Evolutionary conservation across 2,329 filamentous ascomycete genomes (phyloP).

Genomic region (Pyrenochaeta sp.): DNA sequence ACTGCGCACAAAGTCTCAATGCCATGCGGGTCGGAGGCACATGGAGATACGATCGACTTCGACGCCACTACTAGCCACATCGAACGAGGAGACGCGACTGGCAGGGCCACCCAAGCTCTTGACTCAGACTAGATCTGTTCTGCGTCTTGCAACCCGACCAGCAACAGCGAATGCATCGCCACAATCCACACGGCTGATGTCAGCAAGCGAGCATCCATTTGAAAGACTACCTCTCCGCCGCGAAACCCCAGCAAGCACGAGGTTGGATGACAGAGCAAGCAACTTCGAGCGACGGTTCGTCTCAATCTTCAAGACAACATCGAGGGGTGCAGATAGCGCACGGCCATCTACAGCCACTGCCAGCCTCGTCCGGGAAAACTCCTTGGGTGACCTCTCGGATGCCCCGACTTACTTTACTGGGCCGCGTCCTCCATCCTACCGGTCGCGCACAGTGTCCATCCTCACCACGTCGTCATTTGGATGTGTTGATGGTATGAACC

Average conservation of each 20-base stretch:
- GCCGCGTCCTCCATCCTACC: constrained; percentile 44
- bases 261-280: constrained; percentile 20
- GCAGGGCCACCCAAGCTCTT: constrained; percentile 10
- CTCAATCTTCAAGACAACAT: constrained; percentile 15
- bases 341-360: constrained; percentile 25
- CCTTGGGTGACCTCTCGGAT: constrained; percentile 43
- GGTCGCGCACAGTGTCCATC: constrained; percentile 40
- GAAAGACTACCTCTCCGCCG: constrained; percentile 8
- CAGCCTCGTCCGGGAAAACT: constrained; percentile 33
- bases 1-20: constrained; percentile 26
- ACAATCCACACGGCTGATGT: constrained; percentile 3
- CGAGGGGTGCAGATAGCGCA: constrained; percentile 15
- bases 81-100: constrained; percentile 19
- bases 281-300: constrained; percentile 27
- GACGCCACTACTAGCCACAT: constrained; percentile 30
- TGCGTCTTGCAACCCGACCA: constrained; percentile 7
- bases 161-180: constrained; percentile 11
- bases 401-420: constrained; percentile 45
- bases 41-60: constrained; percentile 34
- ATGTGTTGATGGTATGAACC: constrained; percentile 45
- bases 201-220: constrained; percentile 2
- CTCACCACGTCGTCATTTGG: constrained; percentile 46
- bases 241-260: constrained; percentile 19
- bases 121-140: constrained; percentile 16
- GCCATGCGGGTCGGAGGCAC: constrained; percentile 17